A percentile compares a stretch with the other conserved stretches of the same genome.
Evolutionary conservation across 2,329 filamentous ascomycete species (phyloP).

Genomic region (Colletotrichum brevisporum): DNA sequence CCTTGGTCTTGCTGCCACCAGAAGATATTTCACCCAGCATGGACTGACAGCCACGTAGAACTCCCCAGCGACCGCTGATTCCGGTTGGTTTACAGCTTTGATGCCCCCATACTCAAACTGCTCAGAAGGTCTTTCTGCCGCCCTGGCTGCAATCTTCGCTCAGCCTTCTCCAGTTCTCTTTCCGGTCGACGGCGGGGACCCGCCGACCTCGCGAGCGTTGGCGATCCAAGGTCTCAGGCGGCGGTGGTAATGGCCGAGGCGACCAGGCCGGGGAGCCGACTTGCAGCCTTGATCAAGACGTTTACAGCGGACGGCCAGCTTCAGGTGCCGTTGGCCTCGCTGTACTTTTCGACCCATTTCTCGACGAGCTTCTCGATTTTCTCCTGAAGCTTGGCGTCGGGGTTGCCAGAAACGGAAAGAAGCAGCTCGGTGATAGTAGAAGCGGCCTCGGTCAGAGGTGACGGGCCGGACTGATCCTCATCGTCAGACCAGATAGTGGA

Average conservation of each 20-base stretch:
- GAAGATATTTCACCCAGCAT: no score
- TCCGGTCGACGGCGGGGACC: conserved; percentile 95
- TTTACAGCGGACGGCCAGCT: conserved; percentile 83
- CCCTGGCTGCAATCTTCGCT: conserved; percentile 95
- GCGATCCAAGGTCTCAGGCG: conserved; percentile 92
- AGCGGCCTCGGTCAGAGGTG: conserved; percentile 88
- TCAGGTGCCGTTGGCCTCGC: conserved; percentile 77
- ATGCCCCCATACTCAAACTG: conserved; percentile 95
- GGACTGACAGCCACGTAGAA: conserved; percentile 99
- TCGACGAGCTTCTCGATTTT: conserved; percentile 87
- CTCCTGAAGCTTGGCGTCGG: conserved; percentile 78
- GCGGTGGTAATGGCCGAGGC: conserved; percentile 88
- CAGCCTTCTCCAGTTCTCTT: conserved; percentile 99
- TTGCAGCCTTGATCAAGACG: conserved; percentile 95
- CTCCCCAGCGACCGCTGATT: conserved; percentile 90
- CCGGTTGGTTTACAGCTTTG: conserved; percentile 86
- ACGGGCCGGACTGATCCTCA: conserved; percentile 76
- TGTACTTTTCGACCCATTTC: conserved; percentile 90
- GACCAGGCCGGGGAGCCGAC: no score
- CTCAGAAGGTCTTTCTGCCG: conserved; percentile 99
- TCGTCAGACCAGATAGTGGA: conserved; percentile 86
- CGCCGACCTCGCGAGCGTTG: conserved; percentile 93
- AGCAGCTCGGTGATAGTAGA: conserved; percentile 88
- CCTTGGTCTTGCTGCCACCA: conserved; percentile 91
- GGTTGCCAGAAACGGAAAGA: conserved; percentile 90